Evolutionary conservation across 192 early-diverging fungal species (phyloP), one percentile per base, ranked within the genome.

Genomic region (Podila minutissima): DNA sequence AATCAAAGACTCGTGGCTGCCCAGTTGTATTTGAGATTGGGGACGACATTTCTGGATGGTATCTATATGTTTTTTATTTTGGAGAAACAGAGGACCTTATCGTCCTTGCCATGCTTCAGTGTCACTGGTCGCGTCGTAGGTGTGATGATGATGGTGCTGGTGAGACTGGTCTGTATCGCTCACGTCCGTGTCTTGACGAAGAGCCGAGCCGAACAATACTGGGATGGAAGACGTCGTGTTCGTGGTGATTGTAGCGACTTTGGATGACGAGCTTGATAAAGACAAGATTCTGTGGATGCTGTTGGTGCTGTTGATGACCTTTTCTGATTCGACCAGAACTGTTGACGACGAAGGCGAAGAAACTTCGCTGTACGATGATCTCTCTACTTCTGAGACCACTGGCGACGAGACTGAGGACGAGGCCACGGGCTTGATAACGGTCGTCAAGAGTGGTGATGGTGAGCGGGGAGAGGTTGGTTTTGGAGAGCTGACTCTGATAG

Each of bases 101-200:
- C 41, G 13, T 55, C n/a, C 13, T 29, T 64, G 66, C 77, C 77
- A 81, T 59, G 71, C 77, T 55, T 81, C 77, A 12, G 77, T 81
- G 28, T 81, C 71, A 22, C 77, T 81, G 6, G 71, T 69, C 61
- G 69, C 66, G 17, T 81, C 77, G n/a, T 81, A 81, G 11, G 55
- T 20, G 32, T 66, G 75, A 5, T 61, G 53, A 31, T 63, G 31
- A 28, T 68, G 55, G 9, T 32, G 35, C 5, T 71, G 37, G 51
- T 62, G 67, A 35, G 13, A 28, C 19, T 51, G 53, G 17, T 55
- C 53, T 11, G 20, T 12, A 9, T 55, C 20, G 24, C 53, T 12
- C 20, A 55, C 53, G 24, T 59, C 64, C 20, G 37, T 19, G 3
- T 37, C 53, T 1, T 65, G 60, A n/a, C 71, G 59, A 10, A 69